Base-by-base conservation (phyloP, 768 basidiomycete genomes). In the Pleurotus sapidus region DNA sequence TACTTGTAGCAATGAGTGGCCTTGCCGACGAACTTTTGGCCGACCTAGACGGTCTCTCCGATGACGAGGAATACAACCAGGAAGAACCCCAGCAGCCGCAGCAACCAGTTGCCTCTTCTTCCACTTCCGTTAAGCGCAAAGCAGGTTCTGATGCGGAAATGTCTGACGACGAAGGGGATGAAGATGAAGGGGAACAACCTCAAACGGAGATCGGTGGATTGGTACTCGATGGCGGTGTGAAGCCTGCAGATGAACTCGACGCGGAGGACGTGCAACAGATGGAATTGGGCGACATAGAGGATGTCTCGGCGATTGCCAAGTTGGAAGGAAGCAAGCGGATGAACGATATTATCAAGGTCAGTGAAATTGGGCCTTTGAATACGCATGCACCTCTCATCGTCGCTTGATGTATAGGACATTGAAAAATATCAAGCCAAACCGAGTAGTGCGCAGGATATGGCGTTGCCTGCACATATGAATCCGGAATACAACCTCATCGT, bases 401-500 rank as follows among this genome's bases (percentile, higher is more conserved):
- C 5, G 8, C 30, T 34, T 11, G 9, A 18, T 23, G 14, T 48
- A 59, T 60, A 98, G 95, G 93, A 95, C 73, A 91, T 99, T 51
- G 89, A 86, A 65, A 88, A 92, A 67, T 99, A 90, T 70, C 84
- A 87, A 60, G 79, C 77, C 1, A 84, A 88, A 57, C 94, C 95
- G 1, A 90, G 89, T 34, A 81, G 91, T 4, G 81, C 86, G 24
- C 88, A 92, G 60, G 82, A 87, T 39, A 91, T 93, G 78, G 78
- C 87, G 1, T 75, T 89, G 34, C 88, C 89, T 20, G 87, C 91
- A 1, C 91, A 93, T 68, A 80, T 94, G 59, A 95, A 96, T 68
- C 92, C 94, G 1, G 97, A 99, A 72, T 99, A 99, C 75, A 86
- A 88, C 60, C 79, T 98, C 59, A 98, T 98, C 65, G 97, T 99